Base-by-base conservation (phyloP, 2,329 filamentous ascomycete genomes). In the Aspergillus tubingensis region DNA sequence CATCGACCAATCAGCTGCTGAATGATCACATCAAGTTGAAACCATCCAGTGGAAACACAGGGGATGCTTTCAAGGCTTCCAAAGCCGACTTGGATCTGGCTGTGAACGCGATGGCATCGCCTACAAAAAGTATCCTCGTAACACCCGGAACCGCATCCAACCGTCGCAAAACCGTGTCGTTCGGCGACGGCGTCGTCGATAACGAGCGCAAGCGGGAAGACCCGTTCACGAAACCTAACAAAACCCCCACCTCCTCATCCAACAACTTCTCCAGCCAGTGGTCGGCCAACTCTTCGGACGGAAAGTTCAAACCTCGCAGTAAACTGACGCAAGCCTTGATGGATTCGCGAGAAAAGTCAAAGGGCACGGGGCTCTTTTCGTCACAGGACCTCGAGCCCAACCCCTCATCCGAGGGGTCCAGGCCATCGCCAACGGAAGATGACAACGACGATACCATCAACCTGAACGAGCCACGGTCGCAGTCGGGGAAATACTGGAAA, bases 401-500 rank as follows among this genome's bases (percentile, higher is more conserved):
- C 3, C 56, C 59, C 25, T 44, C 65, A 39, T 60, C 66, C 2
- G 59, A 66, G 36, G 62, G 67, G 41, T 6, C 61, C 5, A 58
- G 39, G 10, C 15, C 56, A 11, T 41, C 57, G 13, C 58, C 76
- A 73, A 53, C 67, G 17, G 67, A 70, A 36, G 65, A 70, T 19
- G 62, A 63, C 7, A 75, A 76, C 54, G 82, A 85, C 52, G 78
- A 81, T 32, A 85, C 83, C 0, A 72, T 81, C 21, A 85, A 86
- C 62, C 67, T 85, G 13, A 76, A 80, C 27, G 80, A 85, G 44
- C 85, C 85, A 2, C 79, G 80, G 21, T 85, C 84, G 0, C 81
- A 84, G 54, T 86, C 84, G 5, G 85, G 84, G 2, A 82, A 82
- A 65, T 86, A 86, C 67, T 88, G 85, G 85, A 87, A 87, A 70